Evolutionary conservation across 768 basidiomycete species (phyloP).

Genomic region (Tylopilus balloui): DNA sequence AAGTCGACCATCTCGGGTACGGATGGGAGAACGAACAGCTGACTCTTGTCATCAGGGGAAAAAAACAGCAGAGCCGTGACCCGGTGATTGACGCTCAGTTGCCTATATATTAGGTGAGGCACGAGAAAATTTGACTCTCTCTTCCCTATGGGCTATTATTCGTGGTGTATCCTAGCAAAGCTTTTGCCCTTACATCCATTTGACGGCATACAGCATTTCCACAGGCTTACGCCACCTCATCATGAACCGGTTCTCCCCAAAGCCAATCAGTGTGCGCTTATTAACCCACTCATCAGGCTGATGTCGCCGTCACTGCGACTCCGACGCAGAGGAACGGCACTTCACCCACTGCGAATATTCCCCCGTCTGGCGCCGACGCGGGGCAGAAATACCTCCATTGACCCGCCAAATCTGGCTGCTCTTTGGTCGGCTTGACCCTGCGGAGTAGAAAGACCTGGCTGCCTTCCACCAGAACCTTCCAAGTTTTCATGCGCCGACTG

Average conservation of each 20-base stretch:
- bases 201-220: not conserved
- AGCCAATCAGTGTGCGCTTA: not conserved
- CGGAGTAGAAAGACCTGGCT: not conserved
- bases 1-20: conserved; percentile 3
- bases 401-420: not conserved
- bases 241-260: not conserved
- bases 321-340: too few species aligned
- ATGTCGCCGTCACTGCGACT: too few species aligned
- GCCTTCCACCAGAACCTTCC: conserved; percentile 2
- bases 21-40: not conserved
- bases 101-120: not conserved
- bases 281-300: too few species aligned
- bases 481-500: not conserved
- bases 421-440: not conserved
- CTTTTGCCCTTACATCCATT: too few species aligned
- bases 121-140: not conserved
- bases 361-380: not conserved
- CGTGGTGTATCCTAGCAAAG: not conserved
- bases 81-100: not conserved
- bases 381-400: not conserved
- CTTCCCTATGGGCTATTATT: too few species aligned
- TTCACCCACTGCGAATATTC: not conserved
- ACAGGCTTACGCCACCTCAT: not conserved
- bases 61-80: not conserved
- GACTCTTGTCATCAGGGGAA: conserved; percentile 1